Conservation (phyloP, 1,284 basidiomycete genomes). For the Sutorius eximius region DNA sequence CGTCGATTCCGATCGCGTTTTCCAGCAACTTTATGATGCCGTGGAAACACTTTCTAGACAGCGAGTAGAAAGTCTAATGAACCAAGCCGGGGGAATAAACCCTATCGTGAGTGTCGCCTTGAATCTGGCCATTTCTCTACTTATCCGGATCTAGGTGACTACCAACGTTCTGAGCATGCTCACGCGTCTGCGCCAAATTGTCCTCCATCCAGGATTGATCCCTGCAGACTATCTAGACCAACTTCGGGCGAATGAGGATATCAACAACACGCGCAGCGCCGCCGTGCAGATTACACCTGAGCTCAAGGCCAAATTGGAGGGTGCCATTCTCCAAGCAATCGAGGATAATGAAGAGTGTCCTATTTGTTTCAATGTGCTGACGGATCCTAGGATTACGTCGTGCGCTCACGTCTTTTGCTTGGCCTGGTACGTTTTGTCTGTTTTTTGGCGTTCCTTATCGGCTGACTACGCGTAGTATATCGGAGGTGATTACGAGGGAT, state of each 20-base stretch:
- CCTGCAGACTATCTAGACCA: conserved; percentile 77
- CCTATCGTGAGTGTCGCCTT: conserved; percentile 35
- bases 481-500: conserved; percentile 64
- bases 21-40: conserved; percentile 73
- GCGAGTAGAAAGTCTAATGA: conserved; percentile 61
- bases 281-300: conserved; percentile 46
- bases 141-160: conserved; percentile 48
- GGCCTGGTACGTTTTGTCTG: conserved; percentile 51
- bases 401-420: conserved; percentile 81
- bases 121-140: background rate
- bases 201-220: conserved; percentile 77
- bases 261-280: conserved; percentile 31
- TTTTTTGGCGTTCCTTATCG: background rate
- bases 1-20: conserved; percentile 4
- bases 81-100: conserved; percentile 38
- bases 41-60: conserved; percentile 65
- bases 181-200: conserved; percentile 84
- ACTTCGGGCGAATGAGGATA: conserved; percentile 43
- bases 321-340: conserved; percentile 62
- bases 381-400: conserved; percentile 74
- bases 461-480: conserved; percentile 49
- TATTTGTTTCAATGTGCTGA: conserved; percentile 68
- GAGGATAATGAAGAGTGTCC: conserved; percentile 86
- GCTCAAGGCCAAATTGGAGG: conserved; percentile 59
- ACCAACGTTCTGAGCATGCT: conserved; percentile 79